phyloP scores from a whole-genome alignment of 768 basidiomycete genomes.

The Boletus reticuloceps region DNA sequence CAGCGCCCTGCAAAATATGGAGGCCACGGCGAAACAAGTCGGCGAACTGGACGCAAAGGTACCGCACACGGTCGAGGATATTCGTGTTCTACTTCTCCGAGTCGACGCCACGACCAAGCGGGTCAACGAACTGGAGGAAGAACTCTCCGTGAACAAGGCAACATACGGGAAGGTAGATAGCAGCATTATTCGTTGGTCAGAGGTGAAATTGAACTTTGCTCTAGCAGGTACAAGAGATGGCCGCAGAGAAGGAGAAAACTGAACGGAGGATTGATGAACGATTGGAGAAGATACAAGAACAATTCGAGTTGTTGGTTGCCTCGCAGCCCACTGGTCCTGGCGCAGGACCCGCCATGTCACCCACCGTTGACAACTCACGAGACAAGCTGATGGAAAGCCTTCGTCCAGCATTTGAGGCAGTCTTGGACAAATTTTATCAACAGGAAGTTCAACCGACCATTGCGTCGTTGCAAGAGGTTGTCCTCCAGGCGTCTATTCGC shows the following conservation, averaged over 20 bases:
- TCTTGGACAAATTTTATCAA: constrained; percentile 23
- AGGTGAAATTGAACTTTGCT: constrained; percentile 1
- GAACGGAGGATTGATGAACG: constrained; percentile 13
- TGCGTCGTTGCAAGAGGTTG: constrained; percentile 5
- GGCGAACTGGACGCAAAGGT: constrained; percentile 23
- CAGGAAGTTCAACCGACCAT: constrained; percentile 21
- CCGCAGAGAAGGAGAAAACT: constrained; percentile 8
- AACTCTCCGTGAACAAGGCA: constrained; percentile 16
- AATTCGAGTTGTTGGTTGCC: constrained; percentile 16
- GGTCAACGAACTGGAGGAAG: constrained; percentile 21
- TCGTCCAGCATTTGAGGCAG: constrained; percentile 16
- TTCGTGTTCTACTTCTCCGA: constrained; percentile 24
- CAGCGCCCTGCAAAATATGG: constrained; percentile 12
- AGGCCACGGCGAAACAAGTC: constrained; percentile 14
- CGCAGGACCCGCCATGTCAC: background rate
- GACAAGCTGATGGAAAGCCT: constrained; percentile 20
- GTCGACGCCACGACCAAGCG: constrained; percentile 21
- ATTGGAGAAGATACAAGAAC: constrained; percentile 14
- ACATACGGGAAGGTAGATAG: constrained; percentile 18
- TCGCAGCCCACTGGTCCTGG: constrained; percentile 1
- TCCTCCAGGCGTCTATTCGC: constrained; percentile 13
- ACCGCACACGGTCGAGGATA: constrained; percentile 22
- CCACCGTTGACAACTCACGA: background rate
- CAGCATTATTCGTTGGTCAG: background rate
- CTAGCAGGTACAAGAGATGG: constrained; percentile 19